Percentiles rank a stretch among this genome's conserved stretches.
Conservation (phyloP, 2,329 filamentous ascomycete genomes). For the Colletotrichum somersetense region DNA sequence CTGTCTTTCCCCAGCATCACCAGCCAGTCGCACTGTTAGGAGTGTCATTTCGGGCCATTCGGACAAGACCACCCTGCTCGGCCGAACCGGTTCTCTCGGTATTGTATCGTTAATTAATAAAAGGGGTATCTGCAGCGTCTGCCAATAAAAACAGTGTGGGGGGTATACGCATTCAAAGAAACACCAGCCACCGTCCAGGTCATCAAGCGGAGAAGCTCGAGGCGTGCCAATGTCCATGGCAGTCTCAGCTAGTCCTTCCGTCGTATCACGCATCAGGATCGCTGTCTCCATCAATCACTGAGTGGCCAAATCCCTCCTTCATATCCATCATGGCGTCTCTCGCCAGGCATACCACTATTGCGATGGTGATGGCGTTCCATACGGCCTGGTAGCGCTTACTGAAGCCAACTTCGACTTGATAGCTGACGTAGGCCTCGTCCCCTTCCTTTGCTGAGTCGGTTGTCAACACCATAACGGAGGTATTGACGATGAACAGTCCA, state of each 20-base stretch:
- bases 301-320: conserved; percentile 52
- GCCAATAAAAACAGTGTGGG: conserved; percentile 18
- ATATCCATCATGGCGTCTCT: conserved; percentile 55
- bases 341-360: conserved; percentile 55
- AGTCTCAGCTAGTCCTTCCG: conserved; percentile 5
- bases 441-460: conserved; percentile 54
- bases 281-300: conserved; percentile 49
- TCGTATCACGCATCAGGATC: conserved; percentile 54
- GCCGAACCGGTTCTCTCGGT: neutral
- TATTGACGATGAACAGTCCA: conserved; percentile 58
- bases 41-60: conserved; percentile 15
- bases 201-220: neutral
- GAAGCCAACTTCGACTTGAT: conserved; percentile 58
- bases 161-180: conserved; percentile 38
- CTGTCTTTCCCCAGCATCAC: neutral
- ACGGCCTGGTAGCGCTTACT: conserved; percentile 55
- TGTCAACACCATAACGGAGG: conserved; percentile 55
- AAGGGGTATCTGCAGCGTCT: conserved; percentile 30
- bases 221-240: neutral
- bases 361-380: conserved; percentile 60
- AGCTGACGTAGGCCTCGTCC: conserved; percentile 54
- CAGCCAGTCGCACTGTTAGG: conserved; percentile 19
- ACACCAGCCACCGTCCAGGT: conserved; percentile 9
- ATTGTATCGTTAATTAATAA: conserved; percentile 4
- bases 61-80: conserved; percentile 7